Evolutionary conservation across 2,329 filamentous ascomycete genomes (phyloP), one percentile per base, ranked within the genome.

Genomic region (Fusarium tupiense): DNA sequence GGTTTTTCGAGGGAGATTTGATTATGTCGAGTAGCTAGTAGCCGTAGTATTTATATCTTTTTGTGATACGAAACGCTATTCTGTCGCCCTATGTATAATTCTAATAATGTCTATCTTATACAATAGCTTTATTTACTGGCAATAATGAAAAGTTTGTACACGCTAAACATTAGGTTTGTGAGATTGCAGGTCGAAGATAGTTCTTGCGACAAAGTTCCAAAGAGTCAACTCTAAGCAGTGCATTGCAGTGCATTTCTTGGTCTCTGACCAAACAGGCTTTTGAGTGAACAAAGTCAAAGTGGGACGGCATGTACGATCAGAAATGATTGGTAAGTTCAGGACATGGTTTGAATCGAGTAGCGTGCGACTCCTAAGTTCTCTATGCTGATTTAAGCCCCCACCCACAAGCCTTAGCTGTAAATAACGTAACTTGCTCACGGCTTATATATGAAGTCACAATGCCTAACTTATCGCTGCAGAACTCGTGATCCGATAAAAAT

Each of bases 101-200:
- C 11, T 4, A 3, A 33, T 6, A 8, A 3, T 14, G 26, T 13
- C 8, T 13, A 7, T 33, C 5, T 9, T 3, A 50, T 0, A 5
- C 19, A 1, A 13, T 13, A 9, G 13, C 8, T 6, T n/a, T n/a
- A n/a, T 29, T 9, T 7, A 19, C 10, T 14, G 0, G 7, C 19
- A 26, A 14, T 4, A 26, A 46, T 6, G 0, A 46, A 20, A 20
- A 14, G 1, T 8, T 20, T 20, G 3, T 26, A 4, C 5, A 1
- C 17, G 4, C 1, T 7, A 8, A 14, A 31, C 13, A 16, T 24
- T 20, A 35, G 0, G 24, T 13, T 14, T 14, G 3, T 10, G 12
- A 24, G 12, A 20, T 24, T 24, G 8, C 2, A 14, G 17, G 17
- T 24, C 2, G 0, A 8, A 33, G 11, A 7, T 20, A 14, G 22